Conservation (phyloP, 345 rosid genomes). For the Xanthoceras sorbifolium region DNA sequence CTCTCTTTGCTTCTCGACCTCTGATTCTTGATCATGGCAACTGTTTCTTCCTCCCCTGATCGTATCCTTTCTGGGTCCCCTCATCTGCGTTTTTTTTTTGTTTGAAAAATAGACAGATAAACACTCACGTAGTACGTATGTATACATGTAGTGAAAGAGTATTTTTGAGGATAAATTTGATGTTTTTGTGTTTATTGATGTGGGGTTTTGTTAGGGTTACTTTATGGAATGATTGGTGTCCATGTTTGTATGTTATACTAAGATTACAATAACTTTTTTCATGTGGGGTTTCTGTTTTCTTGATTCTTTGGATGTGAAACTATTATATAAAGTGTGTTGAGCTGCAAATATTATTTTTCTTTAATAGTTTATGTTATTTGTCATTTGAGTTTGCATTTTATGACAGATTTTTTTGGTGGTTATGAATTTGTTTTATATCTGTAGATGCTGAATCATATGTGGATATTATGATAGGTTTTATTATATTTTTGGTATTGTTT, state of each 20-base stretch:
- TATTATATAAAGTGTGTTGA: background rate
- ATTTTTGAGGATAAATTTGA: background rate
- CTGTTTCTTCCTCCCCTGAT: slow-evolving; percentile 51
- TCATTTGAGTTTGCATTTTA: background rate
- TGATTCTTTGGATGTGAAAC: background rate
- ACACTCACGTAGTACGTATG: background rate
- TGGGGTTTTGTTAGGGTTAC: slow-evolving; percentile 19
- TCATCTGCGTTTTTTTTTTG: slow-evolving; percentile 38
- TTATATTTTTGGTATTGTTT: background rate
- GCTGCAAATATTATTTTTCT: no score
- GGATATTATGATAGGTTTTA: background rate
- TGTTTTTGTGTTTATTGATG: background rate
- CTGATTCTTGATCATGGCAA: slow-evolving; percentile 45
- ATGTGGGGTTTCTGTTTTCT: background rate
- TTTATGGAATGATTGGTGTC: background rate
- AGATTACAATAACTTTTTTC: background rate
- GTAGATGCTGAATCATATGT: background rate
- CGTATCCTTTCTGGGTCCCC: slow-evolving; percentile 50
- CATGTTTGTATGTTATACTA: background rate
- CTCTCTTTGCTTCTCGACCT: slow-evolving; percentile 26
- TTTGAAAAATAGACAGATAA: background rate
- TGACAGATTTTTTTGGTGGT: background rate
- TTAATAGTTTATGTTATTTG: background rate
- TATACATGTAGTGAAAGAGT: background rate
- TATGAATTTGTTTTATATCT: background rate